These are phyloP conservation scores for Monilinia laxa DNA, from an alignment of 2,329 filamentous ascomycete species.

Conservation along the genomic window DNA sequence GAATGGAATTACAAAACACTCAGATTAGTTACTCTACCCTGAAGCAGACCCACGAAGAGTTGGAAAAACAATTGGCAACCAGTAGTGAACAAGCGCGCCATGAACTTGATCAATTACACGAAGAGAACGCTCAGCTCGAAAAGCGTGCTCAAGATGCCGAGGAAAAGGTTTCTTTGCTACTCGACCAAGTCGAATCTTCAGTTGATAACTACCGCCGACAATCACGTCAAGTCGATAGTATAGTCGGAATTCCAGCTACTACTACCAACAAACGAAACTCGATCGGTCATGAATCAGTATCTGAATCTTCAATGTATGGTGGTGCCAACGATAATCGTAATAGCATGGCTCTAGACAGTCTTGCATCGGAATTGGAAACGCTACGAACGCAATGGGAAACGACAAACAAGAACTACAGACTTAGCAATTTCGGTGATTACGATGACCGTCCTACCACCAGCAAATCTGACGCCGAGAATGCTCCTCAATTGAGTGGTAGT, in stretches of 20 bases:
- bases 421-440: conserved; percentile 88
- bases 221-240: conserved; percentile 57
- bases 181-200: conserved; percentile 91
- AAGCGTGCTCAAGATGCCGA: conserved; percentile 85
- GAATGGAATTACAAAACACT: conserved; percentile 64
- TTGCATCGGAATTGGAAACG: conserved; percentile 89
- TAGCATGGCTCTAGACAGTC: conserved; percentile 77
- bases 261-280: conserved; percentile 42
- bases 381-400: conserved; percentile 91
- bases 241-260: conserved; percentile 44
- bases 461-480: conserved; percentile 41
- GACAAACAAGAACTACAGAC: conserved; percentile 89
- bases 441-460: conserved; percentile 41
- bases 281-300: conserved; percentile 55
- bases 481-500: conserved; percentile 64
- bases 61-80: conserved; percentile 56
- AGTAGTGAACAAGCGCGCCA: conserved; percentile 55
- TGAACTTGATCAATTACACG: conserved; percentile 78
- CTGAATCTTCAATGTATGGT: conserved; percentile 54
- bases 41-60: conserved; percentile 54
- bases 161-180: conserved; percentile 84
- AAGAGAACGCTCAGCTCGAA: conserved; percentile 79
- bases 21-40: conserved; percentile 69
- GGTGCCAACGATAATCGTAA: conserved; percentile 51
- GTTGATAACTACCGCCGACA: conserved; percentile 92